These are phyloP conservation scores for Trichoderma oligosporum DNA, from an alignment of 2,329 filamentous ascomycete genomes.

Conservation along the genomic window DNA sequence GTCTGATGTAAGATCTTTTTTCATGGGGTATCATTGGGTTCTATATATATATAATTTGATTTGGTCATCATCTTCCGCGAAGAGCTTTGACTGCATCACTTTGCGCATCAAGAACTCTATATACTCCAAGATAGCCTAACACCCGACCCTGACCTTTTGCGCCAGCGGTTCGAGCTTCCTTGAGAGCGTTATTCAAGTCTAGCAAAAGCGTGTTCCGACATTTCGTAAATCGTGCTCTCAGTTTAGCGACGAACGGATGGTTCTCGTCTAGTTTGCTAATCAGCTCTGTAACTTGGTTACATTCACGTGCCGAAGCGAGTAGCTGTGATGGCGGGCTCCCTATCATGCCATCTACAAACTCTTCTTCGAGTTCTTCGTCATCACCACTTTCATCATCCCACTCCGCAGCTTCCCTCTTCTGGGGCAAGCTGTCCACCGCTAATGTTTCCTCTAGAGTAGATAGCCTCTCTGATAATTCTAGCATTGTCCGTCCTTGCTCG, in stretches of 20 bases:
- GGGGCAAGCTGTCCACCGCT: conserved; percentile 46
- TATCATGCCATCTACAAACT: conserved; percentile 32
- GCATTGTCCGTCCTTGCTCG: conserved; percentile 56
- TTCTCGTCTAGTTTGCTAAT: conserved; percentile 45
- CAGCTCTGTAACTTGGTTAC: conserved; percentile 40
- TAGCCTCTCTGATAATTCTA: conserved; percentile 64
- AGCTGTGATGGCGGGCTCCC: conserved; percentile 48
- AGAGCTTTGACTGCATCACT: conserved; percentile 50
- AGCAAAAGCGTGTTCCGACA: conserved; percentile 56
- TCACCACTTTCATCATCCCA: conserved; percentile 40
- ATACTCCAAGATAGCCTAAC: conserved; percentile 51
- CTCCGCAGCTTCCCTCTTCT: conserved; percentile 24
- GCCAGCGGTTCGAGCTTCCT: conserved; percentile 43
- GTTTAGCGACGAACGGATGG: conserved; percentile 48
- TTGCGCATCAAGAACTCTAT: conserved; percentile 50
- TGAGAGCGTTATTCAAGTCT: conserved; percentile 50
- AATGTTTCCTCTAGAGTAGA: conserved; percentile 60
- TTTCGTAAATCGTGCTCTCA: conserved; percentile 48
- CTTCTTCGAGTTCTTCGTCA: conserved; percentile 36
- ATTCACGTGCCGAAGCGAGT: conserved; percentile 44
- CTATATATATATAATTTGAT: not conserved
- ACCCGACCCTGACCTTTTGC: conserved; percentile 42
- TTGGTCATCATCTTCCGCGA: conserved; percentile 31
- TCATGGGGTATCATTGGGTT: conserved; percentile 30
- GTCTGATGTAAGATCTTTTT: conserved; percentile 20